Base-by-base conservation (phyloP, 306 rosid genomes). In the Cyclanthera cordifolia region DNA sequence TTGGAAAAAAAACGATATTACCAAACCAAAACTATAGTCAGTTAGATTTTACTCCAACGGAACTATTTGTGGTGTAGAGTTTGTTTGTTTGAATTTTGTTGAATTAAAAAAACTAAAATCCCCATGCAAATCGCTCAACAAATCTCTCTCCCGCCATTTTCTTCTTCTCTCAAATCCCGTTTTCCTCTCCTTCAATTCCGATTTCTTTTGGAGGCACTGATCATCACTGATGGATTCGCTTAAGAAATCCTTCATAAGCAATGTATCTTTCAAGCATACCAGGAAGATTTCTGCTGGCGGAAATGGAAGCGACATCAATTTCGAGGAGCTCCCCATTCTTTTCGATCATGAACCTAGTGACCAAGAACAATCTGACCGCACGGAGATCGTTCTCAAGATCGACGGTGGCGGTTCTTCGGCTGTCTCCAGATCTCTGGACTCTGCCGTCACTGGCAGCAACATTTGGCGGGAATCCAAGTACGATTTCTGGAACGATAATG, bases 381-480 rank as follows among this genome's bases (percentile, higher is more conserved):
- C 45, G 3, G 83, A 80, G 37, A 55, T 80, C 6, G 77, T 82
- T 20, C 82, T 87, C 4, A 82, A 82, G 54, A 80, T 87, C 28
- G 74, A 81, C 57, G 85, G 71, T 19, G 73, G 74, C 9, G 70
- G 24, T 37, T 43, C 76, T 50, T 19, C 59, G 2, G 6, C 17
- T 2, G 69, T 20, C 6, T 46, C 58, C 21, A 28, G 48, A 3
- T 20, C 73, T 0, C 0, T 2, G 43, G 57, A 72, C n/a, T 0
- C 58, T 60, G 19, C 19, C 61, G 53, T 5, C 59, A 32, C 5
- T 24, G 43, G 55, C 0, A 37, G 5, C 45, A 81, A 48, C 74
- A 73, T 78, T 76, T 78, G 88, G 83, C 78, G 86, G 65, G 91
- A 72, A 11, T 50, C 82, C 8, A 78, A 83, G 74, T 80, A 74